Conservation (phyloP, 1,284 basidiomycete species). For the Tetrapyrgos nigripes region DNA sequence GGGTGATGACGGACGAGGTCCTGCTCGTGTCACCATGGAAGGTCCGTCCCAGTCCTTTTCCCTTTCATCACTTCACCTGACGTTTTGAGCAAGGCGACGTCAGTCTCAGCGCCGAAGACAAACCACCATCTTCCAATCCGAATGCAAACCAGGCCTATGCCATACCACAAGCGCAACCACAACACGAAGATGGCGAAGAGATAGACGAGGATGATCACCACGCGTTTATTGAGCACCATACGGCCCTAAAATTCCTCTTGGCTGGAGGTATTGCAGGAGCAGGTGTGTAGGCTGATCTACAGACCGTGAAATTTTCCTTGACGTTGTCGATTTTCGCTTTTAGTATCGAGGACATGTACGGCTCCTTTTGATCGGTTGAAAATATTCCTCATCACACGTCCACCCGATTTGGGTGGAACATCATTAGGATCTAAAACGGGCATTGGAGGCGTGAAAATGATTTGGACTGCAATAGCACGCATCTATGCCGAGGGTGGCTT, state of each 20-base stretch:
- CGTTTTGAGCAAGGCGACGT: conserved; percentile 65
- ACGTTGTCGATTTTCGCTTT: conserved; percentile 12
- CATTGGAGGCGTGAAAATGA: conserved; percentile 68
- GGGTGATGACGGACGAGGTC: conserved; percentile 78
- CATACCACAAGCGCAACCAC: conserved; percentile 43
- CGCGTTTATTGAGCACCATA: conserved; percentile 70
- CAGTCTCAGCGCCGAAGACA: conserved; percentile 75
- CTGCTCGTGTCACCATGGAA: conserved; percentile 87
- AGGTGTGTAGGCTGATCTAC: conserved; percentile 53
- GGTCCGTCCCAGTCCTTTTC: conserved; percentile 54
- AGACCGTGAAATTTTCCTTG: conserved; percentile 3
- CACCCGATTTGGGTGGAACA: conserved; percentile 69
- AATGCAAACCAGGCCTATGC: conserved; percentile 17
- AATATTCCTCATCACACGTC: conserved; percentile 93
- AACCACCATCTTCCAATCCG: conserved; percentile 34
- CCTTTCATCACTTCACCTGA: conserved; percentile 17
- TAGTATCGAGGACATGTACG: conserved; percentile 94
- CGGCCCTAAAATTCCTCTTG: conserved; percentile 88
- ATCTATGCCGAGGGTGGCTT: conserved; percentile 92
- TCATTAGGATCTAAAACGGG: conserved; percentile 50
- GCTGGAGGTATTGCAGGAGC: conserved; percentile 96
- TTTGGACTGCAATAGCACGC: conserved; percentile 74
- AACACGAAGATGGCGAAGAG: conserved; percentile 49
- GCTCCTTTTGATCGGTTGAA: conserved; percentile 98
- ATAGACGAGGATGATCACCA: conserved; percentile 68